phyloP scores from a whole-genome alignment of 805 yeast species.

The Candida succiphila region DNA sequence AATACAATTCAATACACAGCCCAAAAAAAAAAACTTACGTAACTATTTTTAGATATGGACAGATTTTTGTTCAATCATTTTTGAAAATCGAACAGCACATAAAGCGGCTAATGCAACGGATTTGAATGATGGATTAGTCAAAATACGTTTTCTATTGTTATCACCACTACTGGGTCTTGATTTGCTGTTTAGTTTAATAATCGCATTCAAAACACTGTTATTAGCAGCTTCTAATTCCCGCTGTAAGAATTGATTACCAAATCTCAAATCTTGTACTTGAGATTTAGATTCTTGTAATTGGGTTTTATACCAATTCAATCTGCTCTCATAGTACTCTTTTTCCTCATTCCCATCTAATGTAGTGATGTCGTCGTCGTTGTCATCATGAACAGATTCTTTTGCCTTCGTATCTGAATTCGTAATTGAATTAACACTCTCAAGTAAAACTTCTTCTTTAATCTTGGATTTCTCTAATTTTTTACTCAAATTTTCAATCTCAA shows the following conservation, averaged over 20 bases:
- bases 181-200: constrained; percentile 9
- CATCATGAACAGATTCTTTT: constrained; percentile 1
- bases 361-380: constrained; percentile 2
- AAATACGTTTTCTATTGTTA: constrained; percentile 3
- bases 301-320: constrained; percentile 32
- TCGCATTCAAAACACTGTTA: constrained; percentile 15
- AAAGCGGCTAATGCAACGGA: constrained; percentile 24
- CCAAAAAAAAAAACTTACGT: too few relatives aligned
- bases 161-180: constrained; percentile 1
- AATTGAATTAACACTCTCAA: constrained; percentile 6
- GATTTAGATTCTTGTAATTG: constrained; percentile 34
- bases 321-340: constrained; percentile 23
- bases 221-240: constrained; percentile 19
- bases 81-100: constrained; percentile 26
- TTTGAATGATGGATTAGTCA: constrained; percentile 8
- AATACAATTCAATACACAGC: too few relatives aligned
- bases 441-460: neutral
- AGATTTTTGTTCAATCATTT: constrained; percentile 4
- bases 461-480: constrained; percentile 9
- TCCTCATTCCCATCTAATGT: constrained; percentile 2
- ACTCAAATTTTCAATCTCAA: constrained; percentile 18
- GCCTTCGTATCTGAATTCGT: constrained; percentile 14
- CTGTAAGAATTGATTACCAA: constrained; percentile 21
- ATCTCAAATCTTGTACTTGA: constrained; percentile 24
- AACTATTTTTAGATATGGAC: too few relatives aligned